Percentiles rank a stretch among this genome's conserved stretches.
Evolutionary conservation across 192 early-diverging fungal species (phyloP).

Genomic region (Cetraspora pellucida): DNA sequence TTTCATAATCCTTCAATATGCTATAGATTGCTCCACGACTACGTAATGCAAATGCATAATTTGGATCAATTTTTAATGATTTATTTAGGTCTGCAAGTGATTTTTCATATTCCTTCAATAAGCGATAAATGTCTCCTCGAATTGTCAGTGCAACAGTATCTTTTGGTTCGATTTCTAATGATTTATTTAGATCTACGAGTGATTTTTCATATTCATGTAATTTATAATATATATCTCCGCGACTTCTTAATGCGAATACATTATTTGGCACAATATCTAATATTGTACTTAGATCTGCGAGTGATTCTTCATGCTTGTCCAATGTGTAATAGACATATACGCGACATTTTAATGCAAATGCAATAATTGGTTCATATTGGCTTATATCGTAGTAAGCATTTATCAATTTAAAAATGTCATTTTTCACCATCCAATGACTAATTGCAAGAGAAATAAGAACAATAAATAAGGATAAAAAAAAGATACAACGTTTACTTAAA

Average conservation of each 20-base stretch:
- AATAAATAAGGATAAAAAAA: no score
- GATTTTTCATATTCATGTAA: not conserved
- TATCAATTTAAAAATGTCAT: no score
- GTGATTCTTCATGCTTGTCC: not conserved
- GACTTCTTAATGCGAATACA: not conserved
- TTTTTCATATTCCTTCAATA: not conserved
- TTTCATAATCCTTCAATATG: no score
- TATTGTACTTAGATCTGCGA: not conserved
- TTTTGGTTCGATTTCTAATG: constrained; percentile 10
- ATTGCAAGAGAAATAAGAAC: no score
- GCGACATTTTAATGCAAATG: no score
- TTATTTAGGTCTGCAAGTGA: not conserved
- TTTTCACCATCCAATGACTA: no score
- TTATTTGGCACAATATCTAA: constrained; percentile 8
- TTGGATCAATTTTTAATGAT: not conserved
- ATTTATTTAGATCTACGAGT: not conserved
- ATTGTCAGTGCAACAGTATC: not conserved
- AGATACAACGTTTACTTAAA: no score
- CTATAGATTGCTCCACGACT: no score
- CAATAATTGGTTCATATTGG: no score
- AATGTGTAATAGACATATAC: no score
- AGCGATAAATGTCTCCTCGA: not conserved
- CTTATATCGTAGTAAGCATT: no score
- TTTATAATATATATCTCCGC: not conserved
- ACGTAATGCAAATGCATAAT: not conserved